Evolutionary conservation across 2,329 filamentous ascomycete species (phyloP), one percentile per base, ranked within the genome.

Genomic region (Oidium heveae): DNA sequence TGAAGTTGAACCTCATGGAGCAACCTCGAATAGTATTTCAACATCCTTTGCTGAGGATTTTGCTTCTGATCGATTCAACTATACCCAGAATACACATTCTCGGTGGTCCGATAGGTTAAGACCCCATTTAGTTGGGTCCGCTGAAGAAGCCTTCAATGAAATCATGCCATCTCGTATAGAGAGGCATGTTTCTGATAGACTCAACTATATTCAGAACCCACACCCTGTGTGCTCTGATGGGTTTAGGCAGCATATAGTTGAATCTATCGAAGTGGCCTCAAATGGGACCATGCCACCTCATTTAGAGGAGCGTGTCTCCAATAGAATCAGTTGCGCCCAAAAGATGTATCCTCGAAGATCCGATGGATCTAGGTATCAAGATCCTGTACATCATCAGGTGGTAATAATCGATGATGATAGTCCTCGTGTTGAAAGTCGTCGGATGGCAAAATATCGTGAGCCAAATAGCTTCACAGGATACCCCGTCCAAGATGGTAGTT

Each of bases 341-440:
- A 59, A 59, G 18, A 49, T 54, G 43, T 58, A 59, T 58, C 55
- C 57, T 54, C 56, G 58, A 51, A 59, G 54, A 50, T 55, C 55
- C 39, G 49, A 59, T 57, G 60, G 59, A 49, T 54, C 51, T 47
- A 54, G 55, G 51, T 55, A 57, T 52, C 53, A 56, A 22, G 60
- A 60, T 12, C 61, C 63, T 57, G 55, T 52, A 54, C 55, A 55
- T 46, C 59, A 58, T 50, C 57, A 63, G 56, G 59, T 64, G 54
- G 61, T 64, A 59, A 55, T 63, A 44, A 58, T 65, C 56, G 57
- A 63, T 56, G 59, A 64, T 61, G 62, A 61, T 54, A 62, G 59
- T 57, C 60, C 62, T 49, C 58, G 59, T 41, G 51, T 57, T 22
- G 64, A 63, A 55, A 62, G 62, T 52, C 63, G 60, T 57, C 63